Percentiles rank a stretch among this genome's conserved stretches.
Conservation (phyloP, 1,139 yeast genomes). For the Arxiozyma slooffiae region DNA sequence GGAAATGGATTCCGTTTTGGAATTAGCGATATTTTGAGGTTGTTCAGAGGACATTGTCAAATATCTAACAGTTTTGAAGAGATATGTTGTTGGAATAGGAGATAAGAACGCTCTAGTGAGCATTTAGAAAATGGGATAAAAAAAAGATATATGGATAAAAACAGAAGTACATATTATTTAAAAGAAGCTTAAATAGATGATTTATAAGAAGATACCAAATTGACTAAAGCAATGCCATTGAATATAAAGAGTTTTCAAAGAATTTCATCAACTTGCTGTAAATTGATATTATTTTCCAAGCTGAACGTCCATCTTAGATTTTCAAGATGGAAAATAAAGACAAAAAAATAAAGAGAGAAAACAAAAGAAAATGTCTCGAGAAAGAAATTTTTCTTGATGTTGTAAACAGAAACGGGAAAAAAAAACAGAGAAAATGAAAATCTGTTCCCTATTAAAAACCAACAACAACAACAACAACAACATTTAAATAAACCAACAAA, state of each 20-base stretch:
- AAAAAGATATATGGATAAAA: background rate
- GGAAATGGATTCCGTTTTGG: background rate
- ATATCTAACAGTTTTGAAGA: background rate
- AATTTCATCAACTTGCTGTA: background rate
- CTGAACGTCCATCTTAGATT: background rate
- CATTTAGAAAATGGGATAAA: slow-evolving; percentile 1
- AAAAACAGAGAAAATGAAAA: too few species aligned
- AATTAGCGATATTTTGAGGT: background rate
- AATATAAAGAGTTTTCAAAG: background rate
- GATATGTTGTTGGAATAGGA: background rate
- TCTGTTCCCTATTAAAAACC: too few species aligned
- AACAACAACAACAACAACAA: too few species aligned
- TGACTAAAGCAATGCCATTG: background rate
- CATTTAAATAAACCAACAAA: too few species aligned
- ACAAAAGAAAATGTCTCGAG: background rate
- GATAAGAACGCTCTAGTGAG: slow-evolving; percentile 4
- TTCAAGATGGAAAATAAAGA: background rate
- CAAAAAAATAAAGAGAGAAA: too few species aligned
- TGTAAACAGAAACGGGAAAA: background rate
- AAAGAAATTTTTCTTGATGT: background rate
- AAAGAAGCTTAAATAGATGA: background rate
- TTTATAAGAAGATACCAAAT: background rate
- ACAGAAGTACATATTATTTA: background rate
- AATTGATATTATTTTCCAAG: background rate
- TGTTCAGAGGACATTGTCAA: slow-evolving; percentile 6